Conservation (phyloP, 768 basidiomycete species). For the Termitomyces sp. region DNA sequence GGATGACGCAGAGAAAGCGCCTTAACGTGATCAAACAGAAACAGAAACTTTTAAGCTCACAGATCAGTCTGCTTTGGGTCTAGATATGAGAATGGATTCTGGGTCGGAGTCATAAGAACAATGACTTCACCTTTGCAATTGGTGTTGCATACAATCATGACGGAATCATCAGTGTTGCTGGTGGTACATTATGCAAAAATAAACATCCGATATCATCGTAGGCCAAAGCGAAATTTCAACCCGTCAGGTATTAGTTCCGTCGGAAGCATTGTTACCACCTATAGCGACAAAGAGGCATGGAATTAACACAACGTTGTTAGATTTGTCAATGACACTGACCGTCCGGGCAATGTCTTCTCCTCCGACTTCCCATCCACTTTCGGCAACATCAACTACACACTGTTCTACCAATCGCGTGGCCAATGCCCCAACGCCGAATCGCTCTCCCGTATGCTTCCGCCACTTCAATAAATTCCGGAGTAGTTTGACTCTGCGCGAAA, state of each 20-base stretch:
- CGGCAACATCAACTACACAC: constrained; percentile 59
- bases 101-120: background rate
- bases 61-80: background rate
- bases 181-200: background rate
- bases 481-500: constrained; percentile 65
- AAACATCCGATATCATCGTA: constrained; percentile 3
- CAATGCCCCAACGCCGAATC: constrained; percentile 49
- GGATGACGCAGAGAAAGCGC: background rate
- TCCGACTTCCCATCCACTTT: constrained; percentile 84
- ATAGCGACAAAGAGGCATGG: background rate
- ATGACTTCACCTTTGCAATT: background rate
- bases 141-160: background rate
- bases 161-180: background rate
- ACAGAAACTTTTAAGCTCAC: background rate
- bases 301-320: background rate
- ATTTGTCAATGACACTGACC: constrained; percentile 32
- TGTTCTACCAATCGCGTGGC: constrained; percentile 51
- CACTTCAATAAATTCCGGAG: constrained; percentile 69
- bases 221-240: constrained; percentile 17
- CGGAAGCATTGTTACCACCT: constrained; percentile 34
- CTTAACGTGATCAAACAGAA: background rate
- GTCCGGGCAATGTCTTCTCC: constrained; percentile 59
- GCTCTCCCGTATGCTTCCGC: constrained; percentile 66
- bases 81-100: background rate
- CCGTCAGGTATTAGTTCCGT: constrained; percentile 23